Evolutionary conservation across 2,329 filamentous ascomycete genomes (phyloP), one percentile per base, ranked within the genome.

Genomic region (Zopfia rhizophila): DNA sequence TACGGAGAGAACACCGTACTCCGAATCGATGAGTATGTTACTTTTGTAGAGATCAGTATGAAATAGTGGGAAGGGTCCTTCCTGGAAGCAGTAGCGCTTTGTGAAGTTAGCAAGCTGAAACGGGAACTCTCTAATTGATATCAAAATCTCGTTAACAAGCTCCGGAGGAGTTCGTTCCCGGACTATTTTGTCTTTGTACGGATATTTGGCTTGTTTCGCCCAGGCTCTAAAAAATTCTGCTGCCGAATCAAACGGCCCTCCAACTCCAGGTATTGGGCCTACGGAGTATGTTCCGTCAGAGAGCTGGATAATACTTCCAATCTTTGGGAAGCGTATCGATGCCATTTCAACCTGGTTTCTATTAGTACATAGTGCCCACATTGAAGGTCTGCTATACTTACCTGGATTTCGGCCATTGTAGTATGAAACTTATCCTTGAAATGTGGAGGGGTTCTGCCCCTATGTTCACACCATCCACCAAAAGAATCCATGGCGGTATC

Each of bases 401-500:
- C 40, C 40, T 44, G 32, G 17, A 44, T 38, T 38, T 21, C 28
- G 14, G 40, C 40, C 32, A 44, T 44, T 30, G 22, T 16, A 27
- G 40, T 18, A 44, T 44, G 29, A 22, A 44, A 44, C 8, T 37
- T 10, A 21, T n/a, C 23, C 32, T 38, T 44, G 17, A 44, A 44
- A 29, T 17, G 14, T 7, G 32, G 22, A 44, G 40, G 40, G 31
- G 24, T 44, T 37, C 22, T 37, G 24, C 40, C 40, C 32, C 31
- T 38, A 27, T 44, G 40, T 37, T 17, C 40, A 38, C 12, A 32
- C 40, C 21, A 44, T 44, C 40, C 32, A 28, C 40, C 32, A 37
- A 38, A 44, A 16, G 32, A 37, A 53, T 58, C 65, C 58, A 59
- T 63, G 14, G 40, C 58, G 3, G 40, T 62, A 46, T 58, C 65